phyloP scores from a whole-genome alignment of 768 basidiomycete genomes.

The Tulasnella sp. region DNA sequence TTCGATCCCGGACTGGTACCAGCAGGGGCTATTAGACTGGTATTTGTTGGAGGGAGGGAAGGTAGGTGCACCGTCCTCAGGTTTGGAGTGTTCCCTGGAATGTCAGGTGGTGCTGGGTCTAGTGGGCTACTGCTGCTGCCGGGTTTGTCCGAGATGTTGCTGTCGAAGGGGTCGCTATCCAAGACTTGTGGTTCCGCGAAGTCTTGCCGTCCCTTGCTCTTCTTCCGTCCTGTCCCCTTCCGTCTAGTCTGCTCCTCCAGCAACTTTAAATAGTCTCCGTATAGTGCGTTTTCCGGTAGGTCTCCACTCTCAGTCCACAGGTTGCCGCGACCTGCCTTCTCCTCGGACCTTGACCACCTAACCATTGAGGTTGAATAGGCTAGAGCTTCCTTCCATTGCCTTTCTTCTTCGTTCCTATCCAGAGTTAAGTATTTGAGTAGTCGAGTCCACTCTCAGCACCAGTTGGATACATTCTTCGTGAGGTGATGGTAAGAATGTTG shows the following conservation, averaged over 20 bases:
- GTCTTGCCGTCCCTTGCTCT: neutral
- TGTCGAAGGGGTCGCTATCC: neutral
- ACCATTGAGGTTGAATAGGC: neutral
- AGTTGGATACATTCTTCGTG: neutral
- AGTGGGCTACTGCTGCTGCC: neutral
- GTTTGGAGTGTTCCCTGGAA: neutral
- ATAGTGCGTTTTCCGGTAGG: neutral
- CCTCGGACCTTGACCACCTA: neutral
- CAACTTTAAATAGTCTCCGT: neutral
- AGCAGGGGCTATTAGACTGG: neutral
- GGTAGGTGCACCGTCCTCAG: too few species aligned
- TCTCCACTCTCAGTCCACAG: neutral
- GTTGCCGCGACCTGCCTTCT: neutral
- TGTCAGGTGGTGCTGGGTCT: neutral
- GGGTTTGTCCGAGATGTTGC: neutral
- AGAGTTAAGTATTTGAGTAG: neutral
- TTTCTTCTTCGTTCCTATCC: neutral
- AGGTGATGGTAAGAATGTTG: neutral
- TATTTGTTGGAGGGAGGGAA: neutral
- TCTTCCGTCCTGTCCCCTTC: neutral
- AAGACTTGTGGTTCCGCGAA: neutral
- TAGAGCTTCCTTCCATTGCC: neutral
- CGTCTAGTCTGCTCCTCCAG: neutral
- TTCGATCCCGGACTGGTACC: neutral
- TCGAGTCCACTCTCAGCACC: constrained; percentile 7